Evolutionary conservation across 208 protist species (phyloP).

Genomic region (Crithidia brevicula): DNA sequence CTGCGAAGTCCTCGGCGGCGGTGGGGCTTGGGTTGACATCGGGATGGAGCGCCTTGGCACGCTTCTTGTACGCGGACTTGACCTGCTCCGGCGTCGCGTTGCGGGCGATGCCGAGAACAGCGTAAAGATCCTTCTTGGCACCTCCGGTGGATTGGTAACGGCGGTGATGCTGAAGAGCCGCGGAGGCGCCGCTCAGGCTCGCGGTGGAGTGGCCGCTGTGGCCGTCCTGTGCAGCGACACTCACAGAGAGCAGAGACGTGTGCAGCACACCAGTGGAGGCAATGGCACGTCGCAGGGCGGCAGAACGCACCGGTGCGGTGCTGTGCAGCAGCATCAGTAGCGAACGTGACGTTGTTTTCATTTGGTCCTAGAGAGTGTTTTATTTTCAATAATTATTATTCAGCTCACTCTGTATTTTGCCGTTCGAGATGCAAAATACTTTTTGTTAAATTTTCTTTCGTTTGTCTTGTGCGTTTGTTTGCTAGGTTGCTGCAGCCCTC

Average conservation of each 20-base stretch:
- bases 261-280: neutral
- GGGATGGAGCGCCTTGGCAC: conserved; percentile 87
- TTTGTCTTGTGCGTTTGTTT: too few species aligned
- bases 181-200: neutral
- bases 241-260: neutral
- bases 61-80: conserved; percentile 86
- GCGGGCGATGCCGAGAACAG: conserved; percentile 72
- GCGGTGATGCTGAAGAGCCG: conserved; percentile 9
- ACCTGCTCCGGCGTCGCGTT: conserved; percentile 87
- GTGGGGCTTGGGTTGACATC: conserved; percentile 85
- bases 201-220: neutral
- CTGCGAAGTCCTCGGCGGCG: conserved; percentile 86
- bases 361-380: too few species aligned
- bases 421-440: too few species aligned
- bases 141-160: conserved; percentile 33
- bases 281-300: neutral
- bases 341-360: too few species aligned
- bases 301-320: too few species aligned
- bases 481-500: too few species aligned
- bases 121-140: conserved; percentile 81
- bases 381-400: too few species aligned
- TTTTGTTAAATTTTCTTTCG: too few species aligned
- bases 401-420: too few species aligned
- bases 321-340: too few species aligned
- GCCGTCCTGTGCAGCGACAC: neutral